Conservation (phyloP, 768 basidiomycete species). For the Daedaleopsis sinensis region DNA sequence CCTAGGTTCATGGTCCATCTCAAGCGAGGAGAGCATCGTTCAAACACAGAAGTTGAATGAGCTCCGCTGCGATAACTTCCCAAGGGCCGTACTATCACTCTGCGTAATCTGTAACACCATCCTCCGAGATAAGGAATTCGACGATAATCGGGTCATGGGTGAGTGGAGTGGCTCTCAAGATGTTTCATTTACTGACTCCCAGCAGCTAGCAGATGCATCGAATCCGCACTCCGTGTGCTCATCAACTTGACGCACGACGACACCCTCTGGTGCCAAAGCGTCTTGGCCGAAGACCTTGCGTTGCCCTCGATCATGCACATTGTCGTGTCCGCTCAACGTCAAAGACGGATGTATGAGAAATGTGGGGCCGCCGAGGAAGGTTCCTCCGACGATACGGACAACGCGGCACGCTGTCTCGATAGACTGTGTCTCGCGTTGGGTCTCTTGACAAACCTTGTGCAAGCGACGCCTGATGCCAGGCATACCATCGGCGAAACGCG, state of each 20-base stretch:
- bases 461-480: constrained; percentile 54
- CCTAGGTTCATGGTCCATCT: constrained; percentile 55
- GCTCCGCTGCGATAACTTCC: constrained; percentile 48
- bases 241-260: constrained; percentile 73
- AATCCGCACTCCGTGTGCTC: constrained; percentile 64
- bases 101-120: constrained; percentile 52
- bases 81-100: constrained; percentile 51
- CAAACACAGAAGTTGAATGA: constrained; percentile 30
- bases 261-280: constrained; percentile 53
- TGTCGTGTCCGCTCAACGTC: constrained; percentile 43
- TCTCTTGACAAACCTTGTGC: constrained; percentile 75
- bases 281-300: constrained; percentile 50
- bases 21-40: constrained; percentile 15
- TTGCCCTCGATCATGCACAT: constrained; percentile 52
- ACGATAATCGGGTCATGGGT: constrained; percentile 12
- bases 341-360: constrained; percentile 22
- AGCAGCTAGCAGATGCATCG: constrained; percentile 51
- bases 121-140: constrained; percentile 27
- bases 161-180: neutral
- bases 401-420: constrained; percentile 56
- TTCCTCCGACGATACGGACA: constrained; percentile 27
- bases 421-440: constrained; percentile 75
- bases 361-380: constrained; percentile 13
- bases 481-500: constrained; percentile 49
- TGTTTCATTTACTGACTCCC: neutral